Conservation (phyloP, 805 yeast genomes). For the Kazachstania kunashirensis region DNA sequence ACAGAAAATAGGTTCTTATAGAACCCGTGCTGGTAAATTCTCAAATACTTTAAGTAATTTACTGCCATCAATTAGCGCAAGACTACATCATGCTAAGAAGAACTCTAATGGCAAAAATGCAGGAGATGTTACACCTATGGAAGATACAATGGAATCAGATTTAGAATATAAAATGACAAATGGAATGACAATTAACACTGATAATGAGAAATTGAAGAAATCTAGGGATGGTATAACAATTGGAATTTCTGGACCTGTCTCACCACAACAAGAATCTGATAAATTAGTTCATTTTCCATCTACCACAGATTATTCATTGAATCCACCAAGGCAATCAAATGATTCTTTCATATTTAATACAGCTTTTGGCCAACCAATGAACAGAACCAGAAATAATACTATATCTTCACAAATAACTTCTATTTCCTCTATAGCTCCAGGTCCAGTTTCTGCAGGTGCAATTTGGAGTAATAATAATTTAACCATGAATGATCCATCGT, state of each 20-base stretch:
- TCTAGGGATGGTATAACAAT: slow-evolving; percentile 14
- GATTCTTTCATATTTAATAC: slow-evolving; percentile 23
- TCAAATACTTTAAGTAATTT: slow-evolving; percentile 31
- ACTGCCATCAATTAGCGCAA: slow-evolving; percentile 31
- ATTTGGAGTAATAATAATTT: slow-evolving; percentile 21
- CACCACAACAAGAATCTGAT: slow-evolving; percentile 25
- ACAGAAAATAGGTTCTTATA: slow-evolving; percentile 28
- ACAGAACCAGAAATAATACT: slow-evolving; percentile 30
- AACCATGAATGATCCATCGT: slow-evolving; percentile 14
- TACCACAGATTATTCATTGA: slow-evolving; percentile 15
- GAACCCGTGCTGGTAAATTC: slow-evolving; percentile 30
- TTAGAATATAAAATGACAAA: slow-evolving; percentile 9
- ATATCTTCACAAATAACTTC: slow-evolving; percentile 30
- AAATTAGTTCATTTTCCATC: slow-evolving; percentile 23
- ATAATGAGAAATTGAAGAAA: slow-evolving; percentile 2
- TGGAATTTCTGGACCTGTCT: slow-evolving; percentile 14
- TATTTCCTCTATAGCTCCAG: slow-evolving; percentile 18
- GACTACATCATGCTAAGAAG: slow-evolving; percentile 21
- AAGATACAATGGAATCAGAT: slow-evolving; percentile 12
- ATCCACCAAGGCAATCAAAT: slow-evolving; percentile 24
- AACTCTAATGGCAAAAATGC: slow-evolving; percentile 10
- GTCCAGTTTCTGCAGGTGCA: slow-evolving; percentile 17
- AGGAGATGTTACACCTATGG: slow-evolving; percentile 7
- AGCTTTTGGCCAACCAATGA: slow-evolving; percentile 14
- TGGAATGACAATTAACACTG: slow-evolving; percentile 7